Conservation (phyloP, 2,329 filamentous ascomycete species). For the Fusarium chaquense region DNA sequence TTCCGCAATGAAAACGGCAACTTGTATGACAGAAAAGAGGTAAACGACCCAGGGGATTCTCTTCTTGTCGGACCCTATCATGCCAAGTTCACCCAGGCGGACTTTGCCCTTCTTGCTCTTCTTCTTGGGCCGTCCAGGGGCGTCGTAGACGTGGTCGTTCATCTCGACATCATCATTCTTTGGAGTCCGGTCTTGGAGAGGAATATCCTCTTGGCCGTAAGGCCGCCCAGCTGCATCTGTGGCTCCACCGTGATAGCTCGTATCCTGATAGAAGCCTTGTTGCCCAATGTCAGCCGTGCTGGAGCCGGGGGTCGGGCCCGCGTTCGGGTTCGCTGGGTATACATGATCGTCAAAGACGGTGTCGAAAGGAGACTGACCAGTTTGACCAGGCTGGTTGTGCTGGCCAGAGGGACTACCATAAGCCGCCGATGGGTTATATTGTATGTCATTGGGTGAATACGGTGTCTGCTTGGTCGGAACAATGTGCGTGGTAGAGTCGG, state of each 20-base stretch:
- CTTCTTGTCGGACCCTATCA: constrained; percentile 67
- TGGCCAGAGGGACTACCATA: constrained; percentile 46
- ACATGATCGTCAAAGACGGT: constrained; percentile 76
- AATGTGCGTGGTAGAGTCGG: constrained; percentile 34
- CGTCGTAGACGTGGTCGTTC: constrained; percentile 73
- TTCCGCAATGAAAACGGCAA: constrained; percentile 89
- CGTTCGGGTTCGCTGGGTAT: constrained; percentile 67
- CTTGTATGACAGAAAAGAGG: constrained; percentile 78
- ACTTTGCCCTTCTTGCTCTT: constrained; percentile 60
- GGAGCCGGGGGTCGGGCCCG: constrained; percentile 51
- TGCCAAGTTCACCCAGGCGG: constrained; percentile 69
- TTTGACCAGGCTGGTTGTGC: constrained; percentile 51
- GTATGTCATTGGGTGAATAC: constrained; percentile 41
- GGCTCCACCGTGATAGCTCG: constrained; percentile 66
- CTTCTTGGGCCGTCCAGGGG: constrained; percentile 49
- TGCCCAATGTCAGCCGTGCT: constrained; percentile 57
- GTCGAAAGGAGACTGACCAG: constrained; percentile 68
- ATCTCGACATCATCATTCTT: constrained; percentile 58
- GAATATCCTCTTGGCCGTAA: constrained; percentile 66
- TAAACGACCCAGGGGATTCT: constrained; percentile 85
- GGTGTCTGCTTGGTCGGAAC: constrained; percentile 37
- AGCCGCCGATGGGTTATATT: constrained; percentile 40
- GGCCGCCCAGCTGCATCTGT: constrained; percentile 56
- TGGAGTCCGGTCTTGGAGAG: constrained; percentile 62
- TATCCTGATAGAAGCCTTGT: constrained; percentile 63